Evolutionary conservation across 2,329 filamentous ascomycete species (phyloP), one percentile per base, ranked within the genome.

Genomic region (Fusarium albidum): DNA sequence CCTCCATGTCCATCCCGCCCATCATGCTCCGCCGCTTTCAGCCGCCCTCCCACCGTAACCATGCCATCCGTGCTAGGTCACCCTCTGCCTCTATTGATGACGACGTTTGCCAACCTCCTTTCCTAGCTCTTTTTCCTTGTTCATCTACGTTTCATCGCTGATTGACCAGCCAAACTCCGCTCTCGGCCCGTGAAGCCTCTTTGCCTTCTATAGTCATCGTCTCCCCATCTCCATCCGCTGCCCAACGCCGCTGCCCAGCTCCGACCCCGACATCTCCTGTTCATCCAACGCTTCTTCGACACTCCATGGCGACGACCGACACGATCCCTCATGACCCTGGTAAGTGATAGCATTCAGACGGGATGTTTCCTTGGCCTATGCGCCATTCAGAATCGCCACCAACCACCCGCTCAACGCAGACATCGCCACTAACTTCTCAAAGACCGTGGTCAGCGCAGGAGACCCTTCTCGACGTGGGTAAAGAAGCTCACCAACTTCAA

Each of bases 401-500:
- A 32, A 21, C 44, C 42, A 14, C 35, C 33, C 17, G 35, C 41
- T 50, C 32, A 49, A 46, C 49, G 45, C 35, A 29, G 25, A 27
- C 44, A 47, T 46, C 38, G 18, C 55, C 28, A 47, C 75, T 77
- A 66, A 77, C 67, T 41, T 26, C 70, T 75, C 58, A 65, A 75
- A 92, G 89, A 92, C 73, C 84, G 86, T 63, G 64, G 75, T 69
- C 84, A 83, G 66, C 89, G 92, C 62, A 88, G 92, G 66, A 87
- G 91, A 60, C 94, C 93, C 18, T 98, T 98, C 71, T 85, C 93
- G 39, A 91, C 88, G 64, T 96, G 94, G 90, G 92, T 99, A 80
- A 96, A 93, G 81, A 93, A 93, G 69, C 84, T 98, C 51, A 88
- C 92, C 57, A 94, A 89, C 72, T 88, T 96, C 75, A 97, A 96